Percentiles rank a stretch among this genome's conserved stretches.
Conservation (phyloP, 2,329 filamentous ascomycete species). For the Aspergillus quadricinctus region DNA sequence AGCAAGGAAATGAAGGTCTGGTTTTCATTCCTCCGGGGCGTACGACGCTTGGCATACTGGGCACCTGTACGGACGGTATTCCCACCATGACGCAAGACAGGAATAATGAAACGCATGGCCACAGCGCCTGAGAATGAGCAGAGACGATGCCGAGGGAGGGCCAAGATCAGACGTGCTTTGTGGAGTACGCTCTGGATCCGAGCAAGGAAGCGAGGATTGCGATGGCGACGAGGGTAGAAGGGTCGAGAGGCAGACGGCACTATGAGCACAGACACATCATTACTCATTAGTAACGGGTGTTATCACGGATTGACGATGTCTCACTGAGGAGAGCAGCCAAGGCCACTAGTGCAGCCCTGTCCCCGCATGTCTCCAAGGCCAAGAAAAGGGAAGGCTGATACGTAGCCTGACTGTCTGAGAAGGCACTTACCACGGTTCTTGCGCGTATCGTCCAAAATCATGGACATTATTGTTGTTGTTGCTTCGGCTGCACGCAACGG, state of each 20-base stretch:
- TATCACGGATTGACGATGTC: background rate
- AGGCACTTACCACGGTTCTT: constrained; percentile 26
- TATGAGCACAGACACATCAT: constrained; percentile 12
- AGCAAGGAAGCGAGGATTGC: constrained; percentile 6
- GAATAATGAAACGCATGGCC: constrained; percentile 26
- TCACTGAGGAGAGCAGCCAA: constrained; percentile 8
- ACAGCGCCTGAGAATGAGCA: constrained; percentile 25
- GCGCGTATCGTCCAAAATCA: constrained; percentile 16
- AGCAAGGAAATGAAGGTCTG: background rate
- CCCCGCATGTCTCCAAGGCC: constrained; percentile 16
- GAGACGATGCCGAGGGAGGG: background rate
- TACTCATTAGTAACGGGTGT: background rate
- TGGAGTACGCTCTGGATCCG: constrained; percentile 2
- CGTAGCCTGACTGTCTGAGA: background rate
- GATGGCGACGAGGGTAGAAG: constrained; percentile 15
- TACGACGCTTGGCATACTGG: constrained; percentile 28
- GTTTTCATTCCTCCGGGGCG: constrained; percentile 10
- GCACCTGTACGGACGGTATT: constrained; percentile 25
- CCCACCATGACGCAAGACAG: constrained; percentile 28
- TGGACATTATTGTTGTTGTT: constrained; percentile 4
- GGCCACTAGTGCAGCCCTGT: constrained; percentile 16
- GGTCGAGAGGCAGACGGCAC: constrained; percentile 27
- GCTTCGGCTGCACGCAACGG: background rate
- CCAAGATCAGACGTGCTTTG: background rate
- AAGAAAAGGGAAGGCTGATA: constrained; percentile 6